phyloP scores from a whole-genome alignment of 352 stramenopile species.

The Globisporangium radiosum region DNA sequence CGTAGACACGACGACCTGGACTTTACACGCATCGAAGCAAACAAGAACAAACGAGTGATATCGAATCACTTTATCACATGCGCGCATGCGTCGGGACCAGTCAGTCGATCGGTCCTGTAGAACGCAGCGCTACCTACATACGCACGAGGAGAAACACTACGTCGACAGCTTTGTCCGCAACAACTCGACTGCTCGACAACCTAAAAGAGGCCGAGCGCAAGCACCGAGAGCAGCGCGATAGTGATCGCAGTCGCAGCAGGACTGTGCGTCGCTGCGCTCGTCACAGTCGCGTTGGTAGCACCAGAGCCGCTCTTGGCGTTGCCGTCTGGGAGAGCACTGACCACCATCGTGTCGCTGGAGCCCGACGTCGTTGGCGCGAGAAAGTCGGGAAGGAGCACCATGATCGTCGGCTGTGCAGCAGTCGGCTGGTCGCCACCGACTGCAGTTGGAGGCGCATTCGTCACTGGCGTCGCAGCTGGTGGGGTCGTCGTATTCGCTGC shows the following conservation, averaged over 20 bases:
- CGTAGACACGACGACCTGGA: no score
- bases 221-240: neutral
- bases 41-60: no score
- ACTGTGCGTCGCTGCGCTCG: neutral
- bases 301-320: conserved; percentile 15
- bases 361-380: conserved; percentile 29
- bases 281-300: conserved; percentile 7
- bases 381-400: conserved; percentile 47
- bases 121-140: neutral
- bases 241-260: neutral
- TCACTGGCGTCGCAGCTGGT: neutral
- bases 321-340: conserved; percentile 18
- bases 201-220: conserved; percentile 1
- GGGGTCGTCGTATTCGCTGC: neutral
- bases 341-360: conserved; percentile 35
- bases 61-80: neutral
- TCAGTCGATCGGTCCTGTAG: neutral
- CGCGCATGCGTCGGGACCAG: neutral
- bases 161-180: neutral
- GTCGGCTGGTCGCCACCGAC: neutral
- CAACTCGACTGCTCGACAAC: neutral
- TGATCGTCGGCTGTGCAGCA: conserved; percentile 41
- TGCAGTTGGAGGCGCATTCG: conserved; percentile 8
- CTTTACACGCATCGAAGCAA: no score
- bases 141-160: neutral